Conservation (phyloP, 73 alveolate species). For the Paramecium tetraurelia region DNA sequence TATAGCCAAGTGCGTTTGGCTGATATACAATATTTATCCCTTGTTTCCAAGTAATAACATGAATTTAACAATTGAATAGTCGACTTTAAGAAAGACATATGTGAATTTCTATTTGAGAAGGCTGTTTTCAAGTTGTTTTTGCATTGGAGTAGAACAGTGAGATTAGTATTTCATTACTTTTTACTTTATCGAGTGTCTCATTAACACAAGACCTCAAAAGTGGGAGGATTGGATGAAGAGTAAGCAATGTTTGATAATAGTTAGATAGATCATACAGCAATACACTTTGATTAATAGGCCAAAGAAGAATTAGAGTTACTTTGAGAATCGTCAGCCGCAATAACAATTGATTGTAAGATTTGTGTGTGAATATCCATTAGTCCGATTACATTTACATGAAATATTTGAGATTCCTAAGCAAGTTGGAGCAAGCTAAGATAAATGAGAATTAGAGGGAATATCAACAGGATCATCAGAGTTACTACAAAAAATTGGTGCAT, state of each 20-base stretch:
- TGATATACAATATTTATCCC: neutral
- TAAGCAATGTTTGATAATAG: neutral
- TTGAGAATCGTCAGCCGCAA: neutral
- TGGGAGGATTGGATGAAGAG: neutral
- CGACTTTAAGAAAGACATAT: neutral
- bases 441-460: neutral
- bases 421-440: neutral
- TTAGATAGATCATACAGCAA: neutral
- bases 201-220: neutral
- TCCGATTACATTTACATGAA: conserved; percentile 7
- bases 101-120: neutral
- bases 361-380: neutral
- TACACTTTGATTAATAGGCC: conserved; percentile 5
- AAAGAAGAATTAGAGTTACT: neutral
- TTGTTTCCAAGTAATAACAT: neutral
- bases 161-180: neutral
- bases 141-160: conserved; percentile 27
- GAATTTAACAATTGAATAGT: neutral
- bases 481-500: neutral
- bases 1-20: conserved; percentile 28
- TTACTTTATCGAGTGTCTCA: neutral
- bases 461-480: neutral
- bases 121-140: neutral
- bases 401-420: neutral
- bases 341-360: neutral